phyloP scores from a whole-genome alignment of 495 filamentous ascomycete species.

The Pyronema domesticum region DNA sequence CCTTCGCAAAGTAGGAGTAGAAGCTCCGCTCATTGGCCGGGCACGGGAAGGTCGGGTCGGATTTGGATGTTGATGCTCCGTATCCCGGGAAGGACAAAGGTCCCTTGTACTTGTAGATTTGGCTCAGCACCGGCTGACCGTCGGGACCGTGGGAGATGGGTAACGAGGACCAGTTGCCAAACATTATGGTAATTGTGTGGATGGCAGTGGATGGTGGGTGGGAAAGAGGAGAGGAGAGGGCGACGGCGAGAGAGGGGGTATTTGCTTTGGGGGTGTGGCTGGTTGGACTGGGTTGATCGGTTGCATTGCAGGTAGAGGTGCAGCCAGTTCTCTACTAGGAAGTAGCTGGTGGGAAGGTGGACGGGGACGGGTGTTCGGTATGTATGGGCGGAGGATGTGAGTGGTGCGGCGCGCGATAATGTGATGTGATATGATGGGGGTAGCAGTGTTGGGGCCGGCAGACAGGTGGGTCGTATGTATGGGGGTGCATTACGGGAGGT shows the following conservation, averaged over 20 bases:
- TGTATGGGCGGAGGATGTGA: no score
- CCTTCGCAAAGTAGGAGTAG: slow-evolving; percentile 20
- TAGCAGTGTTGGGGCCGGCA: no score
- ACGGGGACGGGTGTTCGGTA: no score
- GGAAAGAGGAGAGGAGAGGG: background rate
- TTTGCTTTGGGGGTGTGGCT: background rate
- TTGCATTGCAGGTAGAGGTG: background rate
- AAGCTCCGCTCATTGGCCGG: slow-evolving; percentile 14
- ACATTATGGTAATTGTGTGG: slow-evolving; percentile 18
- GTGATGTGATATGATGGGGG: no score
- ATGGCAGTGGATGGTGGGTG: slow-evolving; percentile 16
- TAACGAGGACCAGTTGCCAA: slow-evolving; percentile 8
- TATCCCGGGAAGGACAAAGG: slow-evolving; percentile 1
- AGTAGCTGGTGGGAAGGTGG: background rate
- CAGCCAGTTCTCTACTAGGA: background rate
- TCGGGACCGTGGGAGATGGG: slow-evolving; percentile 1
- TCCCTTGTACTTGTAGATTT: slow-evolving; percentile 1
- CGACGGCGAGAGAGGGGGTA: background rate
- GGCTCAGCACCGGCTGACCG: background rate
- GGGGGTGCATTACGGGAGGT: no score
- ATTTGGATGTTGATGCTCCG: slow-evolving; percentile 3
- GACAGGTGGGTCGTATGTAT: no score
- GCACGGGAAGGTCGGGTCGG: slow-evolving; percentile 11
- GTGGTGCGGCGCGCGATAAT: no score
- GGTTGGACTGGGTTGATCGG: background rate